Percentiles rank a stretch among this genome's conserved stretches.
phyloP scores from a whole-genome alignment of 345 rosid genomes.

The Citrus inodora region DNA sequence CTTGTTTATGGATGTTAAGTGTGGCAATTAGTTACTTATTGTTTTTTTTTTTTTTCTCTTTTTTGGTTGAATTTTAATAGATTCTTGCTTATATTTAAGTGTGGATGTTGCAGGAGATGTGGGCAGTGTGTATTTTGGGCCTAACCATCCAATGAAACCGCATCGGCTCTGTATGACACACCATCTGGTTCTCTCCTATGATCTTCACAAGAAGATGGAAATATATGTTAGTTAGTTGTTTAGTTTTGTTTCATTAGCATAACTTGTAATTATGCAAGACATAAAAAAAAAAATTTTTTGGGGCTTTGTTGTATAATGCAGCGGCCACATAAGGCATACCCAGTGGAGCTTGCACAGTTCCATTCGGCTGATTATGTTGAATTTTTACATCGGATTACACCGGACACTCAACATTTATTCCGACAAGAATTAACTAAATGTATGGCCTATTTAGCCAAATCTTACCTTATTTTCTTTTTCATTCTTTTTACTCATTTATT shows the following conservation, averaged over 20 bases:
- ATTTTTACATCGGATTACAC: slow-evolving; percentile 80
- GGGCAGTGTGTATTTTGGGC: slow-evolving; percentile 92
- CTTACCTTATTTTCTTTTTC: background rate
- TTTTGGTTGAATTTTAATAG: background rate
- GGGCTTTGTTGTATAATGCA: slow-evolving; percentile 31
- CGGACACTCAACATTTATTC: slow-evolving; percentile 65
- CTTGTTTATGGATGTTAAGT: background rate
- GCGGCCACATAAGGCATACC: slow-evolving; percentile 99
- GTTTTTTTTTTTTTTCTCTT: background rate
- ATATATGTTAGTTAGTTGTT: slow-evolving; percentile 57
- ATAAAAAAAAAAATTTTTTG: background rate
- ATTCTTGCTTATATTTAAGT: background rate
- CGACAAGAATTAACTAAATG: slow-evolving; percentile 63
- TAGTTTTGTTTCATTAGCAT: background rate
- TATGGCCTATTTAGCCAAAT: slow-evolving; percentile 20
- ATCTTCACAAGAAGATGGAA: slow-evolving; percentile 94
- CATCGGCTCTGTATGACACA: slow-evolving; percentile 98
- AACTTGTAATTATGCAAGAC: background rate
- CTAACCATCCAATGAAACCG: slow-evolving; percentile 97
- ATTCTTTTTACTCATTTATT: background rate
- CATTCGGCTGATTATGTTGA: slow-evolving; percentile 94
- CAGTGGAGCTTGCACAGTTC: slow-evolving; percentile 93
- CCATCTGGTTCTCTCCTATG: slow-evolving; percentile 93
- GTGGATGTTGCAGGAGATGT: slow-evolving; percentile 67
- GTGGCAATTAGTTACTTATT: background rate